These are phyloP conservation scores for Aciculoconidium aculeatum DNA, from an alignment of 805 yeast genomes.

Conservation along the genomic window DNA sequence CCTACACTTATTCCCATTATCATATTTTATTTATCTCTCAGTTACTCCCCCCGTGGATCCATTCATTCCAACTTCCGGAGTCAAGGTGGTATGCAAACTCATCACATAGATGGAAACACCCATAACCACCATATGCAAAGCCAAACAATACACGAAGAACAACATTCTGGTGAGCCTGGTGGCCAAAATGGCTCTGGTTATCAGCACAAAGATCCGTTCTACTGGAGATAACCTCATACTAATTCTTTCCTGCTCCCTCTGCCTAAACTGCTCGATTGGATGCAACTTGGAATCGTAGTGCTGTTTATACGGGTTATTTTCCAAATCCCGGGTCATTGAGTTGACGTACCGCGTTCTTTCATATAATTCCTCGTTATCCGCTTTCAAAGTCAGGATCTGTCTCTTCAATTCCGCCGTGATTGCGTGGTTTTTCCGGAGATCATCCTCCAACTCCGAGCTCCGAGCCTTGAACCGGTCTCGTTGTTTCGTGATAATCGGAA, in stretches of 20 bases:
- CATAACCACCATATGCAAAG: slow-evolving; percentile 71
- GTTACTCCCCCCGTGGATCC: slow-evolving; percentile 38
- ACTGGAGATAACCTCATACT: slow-evolving; percentile 65
- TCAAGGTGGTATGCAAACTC: slow-evolving; percentile 37
- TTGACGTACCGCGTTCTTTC: slow-evolving; percentile 70
- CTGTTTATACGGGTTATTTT: slow-evolving; percentile 47
- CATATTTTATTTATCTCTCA: slow-evolving; percentile 2
- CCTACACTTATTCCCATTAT: no score
- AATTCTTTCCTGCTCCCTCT: slow-evolving; percentile 70
- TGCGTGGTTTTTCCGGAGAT: slow-evolving; percentile 52
- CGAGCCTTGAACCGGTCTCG: slow-evolving; percentile 88
- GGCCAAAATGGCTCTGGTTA: slow-evolving; percentile 70
- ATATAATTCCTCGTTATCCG: slow-evolving; percentile 72
- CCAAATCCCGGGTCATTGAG: slow-evolving; percentile 41
- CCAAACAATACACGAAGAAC: slow-evolving; percentile 67
- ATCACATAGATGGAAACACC: slow-evolving; percentile 52
- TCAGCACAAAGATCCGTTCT: slow-evolving; percentile 69
- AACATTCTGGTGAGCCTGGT: slow-evolving; percentile 66
- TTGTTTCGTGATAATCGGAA: slow-evolving; percentile 89
- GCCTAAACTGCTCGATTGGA: slow-evolving; percentile 78
- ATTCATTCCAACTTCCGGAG: slow-evolving; percentile 42
- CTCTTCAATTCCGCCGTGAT: slow-evolving; percentile 56
- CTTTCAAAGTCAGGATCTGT: slow-evolving; percentile 57
- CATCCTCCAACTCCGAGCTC: slow-evolving; percentile 79
- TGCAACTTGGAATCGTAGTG: slow-evolving; percentile 73